Conservation (phyloP, 108 stramenopile genomes). For the Pseudonitzschia pungens region DNA sequence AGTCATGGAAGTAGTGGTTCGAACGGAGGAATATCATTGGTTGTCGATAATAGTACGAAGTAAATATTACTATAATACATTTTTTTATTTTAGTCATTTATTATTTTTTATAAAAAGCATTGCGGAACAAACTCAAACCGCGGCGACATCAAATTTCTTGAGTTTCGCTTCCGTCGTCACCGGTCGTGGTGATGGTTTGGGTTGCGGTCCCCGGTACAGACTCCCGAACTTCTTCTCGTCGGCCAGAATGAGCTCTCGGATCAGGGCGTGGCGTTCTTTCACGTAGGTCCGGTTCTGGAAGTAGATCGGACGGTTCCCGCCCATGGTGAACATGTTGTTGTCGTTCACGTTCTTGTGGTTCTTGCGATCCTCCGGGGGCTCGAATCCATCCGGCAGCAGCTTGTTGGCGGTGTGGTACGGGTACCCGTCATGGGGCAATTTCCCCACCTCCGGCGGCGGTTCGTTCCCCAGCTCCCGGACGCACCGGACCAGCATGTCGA, state of each 20-base stretch:
- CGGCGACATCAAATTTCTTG: too few species aligned
- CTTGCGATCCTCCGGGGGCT: not conserved
- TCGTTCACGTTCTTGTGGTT: not conserved
- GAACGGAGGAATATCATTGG: too few species aligned
- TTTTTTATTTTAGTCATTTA: too few species aligned
- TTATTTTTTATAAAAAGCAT: too few species aligned
- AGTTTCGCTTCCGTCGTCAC: too few species aligned
- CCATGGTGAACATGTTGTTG: not conserved
- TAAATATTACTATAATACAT: too few species aligned
- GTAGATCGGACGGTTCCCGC: not conserved
- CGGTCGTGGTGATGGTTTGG: too few species aligned
- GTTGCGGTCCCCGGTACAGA: not conserved
- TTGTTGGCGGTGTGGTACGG: not conserved
- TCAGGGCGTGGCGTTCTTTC: not conserved
- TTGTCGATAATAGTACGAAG: too few species aligned
- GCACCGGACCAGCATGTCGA: constrained; percentile 14
- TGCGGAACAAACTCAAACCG: too few species aligned
- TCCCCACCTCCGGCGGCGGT: not conserved
- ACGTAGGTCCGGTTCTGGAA: constrained; percentile 13
- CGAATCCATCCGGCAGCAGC: not conserved
- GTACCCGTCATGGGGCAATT: not conserved
- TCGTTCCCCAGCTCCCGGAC: not conserved
- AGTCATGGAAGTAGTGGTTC: too few species aligned
- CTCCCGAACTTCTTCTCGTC: constrained; percentile 1
- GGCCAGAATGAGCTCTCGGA: not conserved